These are phyloP conservation scores for Dimargaris verticillata DNA, from an alignment of 192 early-diverging fungal species.

Conservation along the genomic window DNA sequence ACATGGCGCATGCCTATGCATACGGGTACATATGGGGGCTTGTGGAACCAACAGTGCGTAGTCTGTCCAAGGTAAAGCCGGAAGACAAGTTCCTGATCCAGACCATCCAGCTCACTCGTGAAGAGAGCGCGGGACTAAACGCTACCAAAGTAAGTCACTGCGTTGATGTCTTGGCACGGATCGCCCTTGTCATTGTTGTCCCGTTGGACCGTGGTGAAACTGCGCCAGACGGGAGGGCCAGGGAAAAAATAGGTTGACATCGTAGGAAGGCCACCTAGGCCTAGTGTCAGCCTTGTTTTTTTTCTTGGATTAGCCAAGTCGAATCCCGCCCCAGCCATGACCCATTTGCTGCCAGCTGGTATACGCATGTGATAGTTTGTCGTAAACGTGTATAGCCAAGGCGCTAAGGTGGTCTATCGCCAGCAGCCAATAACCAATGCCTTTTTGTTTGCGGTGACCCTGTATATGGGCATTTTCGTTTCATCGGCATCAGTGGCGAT, in stretches of 20 bases:
- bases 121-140: slow-evolving; percentile 26
- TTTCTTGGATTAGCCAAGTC: neutral
- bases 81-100: slow-evolving; percentile 38
- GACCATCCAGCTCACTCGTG: slow-evolving; percentile 26
- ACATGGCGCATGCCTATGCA: neutral
- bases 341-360: neutral
- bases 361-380: neutral
- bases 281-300: neutral
- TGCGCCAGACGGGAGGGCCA: neutral
- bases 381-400: neutral
- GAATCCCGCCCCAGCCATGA: neutral
- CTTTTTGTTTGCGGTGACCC: neutral
- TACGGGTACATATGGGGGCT: neutral
- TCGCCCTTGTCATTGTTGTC: neutral
- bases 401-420: neutral
- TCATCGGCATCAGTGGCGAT: neutral
- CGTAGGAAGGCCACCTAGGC: neutral
- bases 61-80: slow-evolving; percentile 24
- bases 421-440: neutral
- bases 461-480: neutral
- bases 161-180: neutral
- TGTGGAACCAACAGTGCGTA: slow-evolving; percentile 12
- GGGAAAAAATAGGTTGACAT: neutral
- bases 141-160: slow-evolving; percentile 28
- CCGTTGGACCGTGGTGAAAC: neutral